A percentile compares a stretch with the other conserved stretches of the same genome.
phyloP scores from a whole-genome alignment of 2,329 filamentous ascomycete genomes.

The Cladosporium sp. region DNA sequence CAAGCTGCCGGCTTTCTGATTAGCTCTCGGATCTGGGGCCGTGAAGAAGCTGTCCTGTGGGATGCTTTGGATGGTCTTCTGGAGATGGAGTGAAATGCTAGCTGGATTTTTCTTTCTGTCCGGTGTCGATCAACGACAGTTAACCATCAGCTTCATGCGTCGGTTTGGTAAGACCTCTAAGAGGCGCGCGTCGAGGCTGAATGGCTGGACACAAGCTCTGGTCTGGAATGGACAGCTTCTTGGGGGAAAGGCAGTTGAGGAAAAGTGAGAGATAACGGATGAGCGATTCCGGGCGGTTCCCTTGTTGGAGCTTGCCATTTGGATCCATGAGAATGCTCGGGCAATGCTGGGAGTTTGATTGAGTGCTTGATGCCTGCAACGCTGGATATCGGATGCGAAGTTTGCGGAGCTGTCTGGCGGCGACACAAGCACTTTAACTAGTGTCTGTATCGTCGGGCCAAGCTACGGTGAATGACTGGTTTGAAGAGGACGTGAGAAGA shows the following conservation, averaged over 20 bases:
- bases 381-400: conserved; percentile 30
- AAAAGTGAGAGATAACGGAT: conserved; percentile 45
- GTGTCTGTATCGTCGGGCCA: conserved; percentile 21
- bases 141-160: conserved; percentile 67
- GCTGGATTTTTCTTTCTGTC: conserved; percentile 21
- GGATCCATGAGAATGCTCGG: conserved; percentile 36
- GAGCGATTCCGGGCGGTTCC: conserved; percentile 48
- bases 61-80: conserved; percentile 16
- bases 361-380: conserved; percentile 28
- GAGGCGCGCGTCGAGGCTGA: conserved; percentile 70
- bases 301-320: conserved; percentile 45
- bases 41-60: conserved; percentile 6
- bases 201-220: conserved; percentile 68
- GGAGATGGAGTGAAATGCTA: conserved; percentile 27
- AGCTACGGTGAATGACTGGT: conserved; percentile 13
- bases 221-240: conserved; percentile 55
- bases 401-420: conserved; percentile 19
- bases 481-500: conserved; percentile 30
- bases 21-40: conserved; percentile 15
- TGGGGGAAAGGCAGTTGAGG: conserved; percentile 35
- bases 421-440: conserved; percentile 30
- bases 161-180: conserved; percentile 68
- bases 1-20: conserved; percentile 58
- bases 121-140: conserved; percentile 33
- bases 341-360: conserved; percentile 14